Base-by-base conservation (phyloP, 805 yeast species). In the Starmerella ratchasimensis region DNA sequence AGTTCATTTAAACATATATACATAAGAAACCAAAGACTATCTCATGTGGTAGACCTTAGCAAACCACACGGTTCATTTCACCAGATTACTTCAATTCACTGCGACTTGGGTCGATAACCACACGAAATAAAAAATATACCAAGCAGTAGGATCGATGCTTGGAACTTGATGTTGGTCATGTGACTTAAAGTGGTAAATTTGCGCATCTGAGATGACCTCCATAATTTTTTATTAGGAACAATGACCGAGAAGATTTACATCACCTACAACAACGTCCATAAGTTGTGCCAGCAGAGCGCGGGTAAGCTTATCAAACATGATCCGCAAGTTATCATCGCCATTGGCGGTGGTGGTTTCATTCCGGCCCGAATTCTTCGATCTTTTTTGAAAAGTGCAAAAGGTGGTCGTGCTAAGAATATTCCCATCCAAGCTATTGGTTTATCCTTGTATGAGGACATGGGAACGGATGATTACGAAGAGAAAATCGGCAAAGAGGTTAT, bases 311-410 rank as follows among this genome's bases (percentile, higher is more conserved):
- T 65, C 51, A 64, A 57, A 42, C 77, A 82, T 65, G 73, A 81
- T 51, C 93, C 94, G 28, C 93, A 86, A 59, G 68, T 82, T 42
- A 81, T 86, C 61, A 81, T 88, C 45, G 96, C 97, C 49, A 83
- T 88, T 53, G 98, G 68, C 54, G 94, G 94, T 51, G 94, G 98
- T 57, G 98, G 97, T 2, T 82, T 88, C 60, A 90, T 88, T 41
- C 98, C 97, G 20, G 96, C 98, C 7, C 74, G 98, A 59, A 90
- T 90, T 62, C 69, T 88, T 57, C 74, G 98, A 59, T 76, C 97
- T 2, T 90, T 88, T 61, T 66, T 88, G 49, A 88, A 86, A 60
- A 25, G 38, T 24, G 44, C 49, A 1, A 39, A 40, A 26, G 50
- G 45, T 15, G 81, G 80, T 22, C 93, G 93, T 43, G 65, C 76